Evolutionary conservation across 805 yeast genomes (phyloP).

Genomic region (Saccharomycopsis javanensis): DNA sequence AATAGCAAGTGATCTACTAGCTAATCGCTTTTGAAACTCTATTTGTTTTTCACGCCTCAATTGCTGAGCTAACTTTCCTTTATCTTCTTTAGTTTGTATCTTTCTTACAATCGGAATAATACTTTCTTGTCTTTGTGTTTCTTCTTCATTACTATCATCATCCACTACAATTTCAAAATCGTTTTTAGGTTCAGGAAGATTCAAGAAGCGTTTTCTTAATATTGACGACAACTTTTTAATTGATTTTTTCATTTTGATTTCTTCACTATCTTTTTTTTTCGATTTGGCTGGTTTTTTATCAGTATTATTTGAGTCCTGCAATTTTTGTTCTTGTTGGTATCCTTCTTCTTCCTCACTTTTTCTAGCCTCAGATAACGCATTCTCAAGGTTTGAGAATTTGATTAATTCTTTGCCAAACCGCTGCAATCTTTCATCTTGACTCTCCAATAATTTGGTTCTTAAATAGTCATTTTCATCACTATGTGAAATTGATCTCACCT

Average conservation of each 20-base stretch:
- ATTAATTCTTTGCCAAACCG: constrained; percentile 13
- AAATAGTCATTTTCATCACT: constrained; percentile 17
- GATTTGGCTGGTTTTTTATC: neutral
- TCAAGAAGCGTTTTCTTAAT: constrained; percentile 23
- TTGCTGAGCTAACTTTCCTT: constrained; percentile 20
- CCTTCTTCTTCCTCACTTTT: neutral
- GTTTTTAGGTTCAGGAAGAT: constrained; percentile 35
- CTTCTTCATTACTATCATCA: constrained; percentile 26
- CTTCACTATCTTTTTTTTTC: neutral
- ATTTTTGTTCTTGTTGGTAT: neutral
- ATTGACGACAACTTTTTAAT: neutral
- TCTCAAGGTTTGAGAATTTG: constrained; percentile 2
- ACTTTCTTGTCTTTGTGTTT: neutral
- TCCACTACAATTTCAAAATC: constrained; percentile 35
- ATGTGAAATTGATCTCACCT: constrained; percentile 20
- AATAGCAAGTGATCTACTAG: constrained; percentile 38
- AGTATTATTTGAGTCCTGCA: neutral
- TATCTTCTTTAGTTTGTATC: neutral
- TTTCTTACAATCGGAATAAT: neutral
- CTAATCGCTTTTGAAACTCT: constrained; percentile 10
- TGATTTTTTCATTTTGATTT: neutral
- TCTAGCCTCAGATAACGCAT: constrained; percentile 4
- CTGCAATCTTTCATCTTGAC: constrained; percentile 19
- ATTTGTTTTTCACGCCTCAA: constrained; percentile 17
- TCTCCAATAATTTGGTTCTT: constrained; percentile 17